Base-by-base conservation (phyloP, 106 monocot genomes). In the Agapanthus africanus region DNA sequence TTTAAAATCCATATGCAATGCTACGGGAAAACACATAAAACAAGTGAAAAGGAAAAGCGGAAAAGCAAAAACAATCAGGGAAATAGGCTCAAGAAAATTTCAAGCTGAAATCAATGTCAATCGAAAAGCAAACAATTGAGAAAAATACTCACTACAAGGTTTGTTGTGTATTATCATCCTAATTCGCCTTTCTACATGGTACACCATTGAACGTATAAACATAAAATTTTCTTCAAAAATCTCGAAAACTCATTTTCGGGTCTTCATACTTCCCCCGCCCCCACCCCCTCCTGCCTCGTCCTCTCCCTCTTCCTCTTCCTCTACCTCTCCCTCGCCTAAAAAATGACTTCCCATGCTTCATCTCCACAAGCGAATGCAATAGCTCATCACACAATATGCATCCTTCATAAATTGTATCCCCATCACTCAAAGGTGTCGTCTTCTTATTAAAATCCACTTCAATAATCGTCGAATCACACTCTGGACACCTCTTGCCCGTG, bases 401-500 rank as follows among this genome's bases (percentile, higher is more conserved):
- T 0, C 91, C 95, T 36, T 66, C 70, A 71, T 97, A 72, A 59
- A 91, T 56, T 13, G 95, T 97, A 0, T 79, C 80, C 30, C 91
- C 95, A 68, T 80, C 86, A 35, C 38, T 54, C 18, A 97, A 69
- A 0, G 91, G 88, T 23, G 91, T 86, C 9, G 83, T 80, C 70
- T 91, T 97, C 84, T 97, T 91, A 70, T 92, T 97, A 63, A 97
- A 97, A 50, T 97, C 91, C 38, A 97, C 95, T 47, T 97, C 88
- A 15, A 97, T 77, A 32, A 97, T 86, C 4, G 77, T 72, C 0
- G 95, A 97, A 11, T 88, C 86, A 13, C 95, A 91, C 6, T 86
- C 83, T 3, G 74, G 67, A 76, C 91, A 97, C 59, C 70, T 88
- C 35, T 79, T 83, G 19, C 68, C 65, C 1, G 88, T 91, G 10